These are phyloP conservation scores for Lycium barbarum DNA, from an alignment of 257 asterid genomes.

Conservation along the genomic window DNA sequence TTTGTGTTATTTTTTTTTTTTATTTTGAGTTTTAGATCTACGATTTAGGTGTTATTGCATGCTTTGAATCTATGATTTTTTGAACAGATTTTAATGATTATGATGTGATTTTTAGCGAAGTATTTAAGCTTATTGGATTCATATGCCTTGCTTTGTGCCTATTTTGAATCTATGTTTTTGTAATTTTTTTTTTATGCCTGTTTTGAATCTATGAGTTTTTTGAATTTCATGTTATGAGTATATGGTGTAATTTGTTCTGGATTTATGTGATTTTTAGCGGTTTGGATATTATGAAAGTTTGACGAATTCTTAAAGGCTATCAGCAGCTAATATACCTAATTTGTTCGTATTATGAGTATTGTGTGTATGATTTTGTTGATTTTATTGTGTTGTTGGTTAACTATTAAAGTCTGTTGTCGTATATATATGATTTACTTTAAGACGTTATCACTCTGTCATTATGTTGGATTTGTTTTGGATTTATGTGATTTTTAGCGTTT, in stretches of 20 bases:
- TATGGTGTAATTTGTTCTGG: neutral
- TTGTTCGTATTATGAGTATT: too few species aligned
- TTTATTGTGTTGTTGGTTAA: too few species aligned
- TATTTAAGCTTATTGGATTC: too few species aligned
- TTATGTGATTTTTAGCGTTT: neutral
- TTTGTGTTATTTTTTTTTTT: neutral
- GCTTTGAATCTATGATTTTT: neutral
- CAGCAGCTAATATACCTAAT: neutral
- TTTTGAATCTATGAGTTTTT: too few species aligned
- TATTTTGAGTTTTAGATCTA: slow-evolving; percentile 38
- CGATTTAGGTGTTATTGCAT: neutral
- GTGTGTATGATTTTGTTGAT: neutral
- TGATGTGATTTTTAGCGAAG: neutral
- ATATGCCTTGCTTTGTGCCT: too few species aligned
- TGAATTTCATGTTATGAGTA: too few species aligned
- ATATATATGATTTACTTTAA: neutral
- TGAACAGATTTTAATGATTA: too few species aligned
- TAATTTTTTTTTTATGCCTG: too few species aligned
- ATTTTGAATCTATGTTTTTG: too few species aligned
- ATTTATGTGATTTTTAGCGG: neutral
- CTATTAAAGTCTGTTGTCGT: neutral
- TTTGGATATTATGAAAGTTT: too few species aligned
- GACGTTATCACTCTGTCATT: neutral
- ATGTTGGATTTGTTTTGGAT: neutral
- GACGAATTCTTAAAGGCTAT: too few species aligned